These are phyloP conservation scores for Dictyostelium purpureum DNA, from an alignment of 78 protist genomes.

Conservation along the genomic window DNA sequence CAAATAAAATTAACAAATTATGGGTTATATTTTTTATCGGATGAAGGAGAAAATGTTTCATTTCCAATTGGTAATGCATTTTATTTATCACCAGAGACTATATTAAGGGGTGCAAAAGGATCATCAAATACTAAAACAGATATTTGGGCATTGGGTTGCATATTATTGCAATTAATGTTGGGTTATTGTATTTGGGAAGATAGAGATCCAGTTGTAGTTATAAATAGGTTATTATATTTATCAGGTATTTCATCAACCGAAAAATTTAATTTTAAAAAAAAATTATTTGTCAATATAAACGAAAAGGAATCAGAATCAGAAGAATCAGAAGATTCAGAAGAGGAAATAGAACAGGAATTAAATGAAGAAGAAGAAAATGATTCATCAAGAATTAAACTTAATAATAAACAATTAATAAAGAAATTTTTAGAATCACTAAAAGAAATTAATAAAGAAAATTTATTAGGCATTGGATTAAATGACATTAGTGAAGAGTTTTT, in stretches of 20 bases:
- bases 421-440: neutral
- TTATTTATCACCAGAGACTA: slow-evolving; percentile 53
- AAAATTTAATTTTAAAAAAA: neutral
- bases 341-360: neutral
- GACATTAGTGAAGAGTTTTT: neutral
- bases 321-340: neutral
- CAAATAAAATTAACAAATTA: slow-evolving; percentile 56
- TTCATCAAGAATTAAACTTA: neutral
- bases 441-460: neutral
- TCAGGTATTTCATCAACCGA: slow-evolving; percentile 28
- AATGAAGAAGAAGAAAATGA: neutral
- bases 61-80: slow-evolving; percentile 77
- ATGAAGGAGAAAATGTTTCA: slow-evolving; percentile 70
- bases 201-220: neutral
- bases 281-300: slow-evolving; percentile 6
- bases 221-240: slow-evolving; percentile 42
- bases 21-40: slow-evolving; percentile 48
- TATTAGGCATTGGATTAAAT: neutral
- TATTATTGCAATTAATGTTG: slow-evolving; percentile 13
- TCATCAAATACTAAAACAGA: slow-evolving; percentile 54
- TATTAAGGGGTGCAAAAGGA: slow-evolving; percentile 40
- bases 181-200: slow-evolving; percentile 60
- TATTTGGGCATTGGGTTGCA: slow-evolving; percentile 75
- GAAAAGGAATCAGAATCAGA: neutral
- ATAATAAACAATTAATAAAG: neutral